These are phyloP conservation scores for Bonia amplexicaulis DNA, from an alignment of 176 grass and related monocot species.

Conservation along the genomic window DNA sequence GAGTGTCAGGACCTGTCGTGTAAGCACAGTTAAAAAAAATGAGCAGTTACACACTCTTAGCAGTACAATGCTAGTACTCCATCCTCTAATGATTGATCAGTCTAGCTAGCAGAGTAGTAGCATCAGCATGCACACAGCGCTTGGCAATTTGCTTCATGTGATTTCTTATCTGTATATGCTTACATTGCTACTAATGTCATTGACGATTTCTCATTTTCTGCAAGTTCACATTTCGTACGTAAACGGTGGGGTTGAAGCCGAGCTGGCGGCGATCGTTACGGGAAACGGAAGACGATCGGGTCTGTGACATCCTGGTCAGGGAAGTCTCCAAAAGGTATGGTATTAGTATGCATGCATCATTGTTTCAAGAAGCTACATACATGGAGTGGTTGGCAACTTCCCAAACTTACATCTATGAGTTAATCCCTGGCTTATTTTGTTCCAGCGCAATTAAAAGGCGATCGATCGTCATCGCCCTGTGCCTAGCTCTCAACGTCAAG, in stretches of 20 bases:
- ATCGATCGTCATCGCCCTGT: background rate
- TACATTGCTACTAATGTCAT: background rate
- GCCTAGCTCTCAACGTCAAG: background rate
- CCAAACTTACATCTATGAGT: background rate
- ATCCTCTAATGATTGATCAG: background rate
- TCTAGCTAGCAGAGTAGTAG: background rate
- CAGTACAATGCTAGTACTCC: conserved; percentile 5
- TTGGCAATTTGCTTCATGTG: background rate
- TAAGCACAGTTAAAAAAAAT: conserved; percentile 19
- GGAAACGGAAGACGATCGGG: background rate
- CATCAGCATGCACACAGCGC: background rate
- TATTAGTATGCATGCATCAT: background rate
- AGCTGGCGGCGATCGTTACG: background rate
- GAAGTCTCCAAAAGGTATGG: background rate
- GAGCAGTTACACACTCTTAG: background rate
- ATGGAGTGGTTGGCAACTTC: background rate
- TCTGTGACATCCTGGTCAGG: background rate
- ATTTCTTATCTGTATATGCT: background rate
- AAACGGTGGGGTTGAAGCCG: background rate
- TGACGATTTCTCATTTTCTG: background rate
- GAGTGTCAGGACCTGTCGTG: conserved; percentile 19
- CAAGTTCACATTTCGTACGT: background rate
- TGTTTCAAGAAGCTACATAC: background rate
- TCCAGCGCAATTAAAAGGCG: background rate
- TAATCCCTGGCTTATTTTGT: background rate